Evolutionary conservation across 129 eudicot genomes (phyloP).

Genomic region (Erigeron canadensis): DNA sequence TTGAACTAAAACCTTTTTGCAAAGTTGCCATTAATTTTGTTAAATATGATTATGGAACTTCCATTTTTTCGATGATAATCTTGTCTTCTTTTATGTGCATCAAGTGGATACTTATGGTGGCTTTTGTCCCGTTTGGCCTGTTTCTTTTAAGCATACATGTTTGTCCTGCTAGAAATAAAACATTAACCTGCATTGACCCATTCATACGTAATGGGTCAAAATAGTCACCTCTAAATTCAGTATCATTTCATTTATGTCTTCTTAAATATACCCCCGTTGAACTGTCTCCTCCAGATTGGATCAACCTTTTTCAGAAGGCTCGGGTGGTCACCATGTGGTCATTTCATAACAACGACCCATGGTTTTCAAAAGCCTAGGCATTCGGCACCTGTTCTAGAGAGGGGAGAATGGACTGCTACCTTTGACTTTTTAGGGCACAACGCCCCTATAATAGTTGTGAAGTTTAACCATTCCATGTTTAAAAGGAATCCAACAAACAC

Average conservation of each 20-base stretch:
- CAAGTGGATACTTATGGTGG: not conserved
- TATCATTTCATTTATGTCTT: not conserved
- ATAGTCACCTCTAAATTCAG: not conserved
- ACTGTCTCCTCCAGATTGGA: constrained; percentile 67
- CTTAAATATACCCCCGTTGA: not conserved
- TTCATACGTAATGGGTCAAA: not conserved
- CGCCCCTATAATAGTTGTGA: constrained; percentile 95
- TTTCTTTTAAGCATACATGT: not conserved
- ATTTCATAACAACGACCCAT: constrained; percentile 92
- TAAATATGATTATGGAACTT: not conserved
- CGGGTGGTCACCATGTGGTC: constrained; percentile 99
- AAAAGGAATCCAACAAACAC: constrained; percentile 45
- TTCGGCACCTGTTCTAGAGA: constrained; percentile 97
- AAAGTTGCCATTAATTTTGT: not conserved
- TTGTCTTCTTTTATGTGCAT: not conserved
- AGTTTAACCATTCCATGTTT: constrained; percentile 95
- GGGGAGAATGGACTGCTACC: constrained; percentile 98
- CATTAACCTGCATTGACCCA: not conserved
- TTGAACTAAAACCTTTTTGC: not conserved
- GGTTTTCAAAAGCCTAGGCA: constrained; percentile 99
- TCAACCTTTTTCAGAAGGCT: constrained; percentile 98
- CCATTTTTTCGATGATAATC: not conserved
- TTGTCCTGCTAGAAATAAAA: constrained; percentile 5
- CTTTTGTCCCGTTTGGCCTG: not conserved
- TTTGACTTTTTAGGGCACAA: constrained; percentile 98